Percentiles rank a stretch among this genome's conserved stretches.
Evolutionary conservation across 192 early-diverging fungal genomes (phyloP).

Genomic region (Cetraspora pellucida): DNA sequence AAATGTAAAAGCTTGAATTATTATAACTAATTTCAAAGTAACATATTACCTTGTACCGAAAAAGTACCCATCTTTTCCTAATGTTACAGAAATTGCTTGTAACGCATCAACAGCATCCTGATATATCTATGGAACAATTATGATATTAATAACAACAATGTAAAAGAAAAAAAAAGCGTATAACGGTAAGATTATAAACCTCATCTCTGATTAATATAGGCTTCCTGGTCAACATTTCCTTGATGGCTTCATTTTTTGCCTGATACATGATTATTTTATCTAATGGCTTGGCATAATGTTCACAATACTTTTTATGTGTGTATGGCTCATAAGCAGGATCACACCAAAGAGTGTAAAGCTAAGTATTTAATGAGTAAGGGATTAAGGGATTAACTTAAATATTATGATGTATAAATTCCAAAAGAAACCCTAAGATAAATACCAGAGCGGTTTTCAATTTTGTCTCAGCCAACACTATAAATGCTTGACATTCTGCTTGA

Average conservation of each 20-base stretch:
- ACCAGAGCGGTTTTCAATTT: slow-evolving; percentile 62
- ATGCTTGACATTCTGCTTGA: slow-evolving; percentile 36
- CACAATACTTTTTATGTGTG: slow-evolving; percentile 39
- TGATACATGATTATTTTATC: slow-evolving; percentile 36
- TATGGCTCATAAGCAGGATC: slow-evolving; percentile 42
- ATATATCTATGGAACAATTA: slow-evolving; percentile 49
- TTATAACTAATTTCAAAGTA: neutral
- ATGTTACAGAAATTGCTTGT: slow-evolving; percentile 50
- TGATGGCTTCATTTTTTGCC: slow-evolving; percentile 44
- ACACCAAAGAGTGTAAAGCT: slow-evolving; percentile 48
- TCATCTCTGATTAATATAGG: slow-evolving; percentile 58
- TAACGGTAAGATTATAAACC: slow-evolving; percentile 26
- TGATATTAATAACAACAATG: slow-evolving; percentile 25
- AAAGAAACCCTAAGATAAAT: slow-evolving; percentile 10
- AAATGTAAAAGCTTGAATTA: neutral
- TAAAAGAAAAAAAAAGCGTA: neutral
- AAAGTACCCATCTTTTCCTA: slow-evolving; percentile 54
- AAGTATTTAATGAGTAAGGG: neutral
- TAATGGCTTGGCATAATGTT: slow-evolving; percentile 43
- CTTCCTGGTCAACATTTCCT: slow-evolving; percentile 61
- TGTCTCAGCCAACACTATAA: slow-evolving; percentile 50
- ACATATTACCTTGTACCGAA: slow-evolving; percentile 52
- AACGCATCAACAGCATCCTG: slow-evolving; percentile 55
- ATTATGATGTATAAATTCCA: too few species aligned
- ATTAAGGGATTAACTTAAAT: too few species aligned